phyloP scores from a whole-genome alignment of 1,284 basidiomycete genomes.

The Leccinum variabile region DNA sequence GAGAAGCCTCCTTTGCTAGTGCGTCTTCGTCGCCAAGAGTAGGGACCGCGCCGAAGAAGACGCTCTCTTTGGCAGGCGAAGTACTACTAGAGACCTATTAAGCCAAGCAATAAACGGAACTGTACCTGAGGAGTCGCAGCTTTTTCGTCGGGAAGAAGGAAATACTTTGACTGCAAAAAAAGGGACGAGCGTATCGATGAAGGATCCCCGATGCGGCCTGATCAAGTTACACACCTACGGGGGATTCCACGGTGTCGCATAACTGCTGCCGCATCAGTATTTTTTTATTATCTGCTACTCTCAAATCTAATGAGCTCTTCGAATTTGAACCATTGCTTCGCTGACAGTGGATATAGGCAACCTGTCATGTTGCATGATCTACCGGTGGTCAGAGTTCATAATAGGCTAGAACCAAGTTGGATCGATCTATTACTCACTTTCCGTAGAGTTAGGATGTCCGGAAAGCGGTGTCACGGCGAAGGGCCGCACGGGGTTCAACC shows the following conservation, averaged over 20 bases:
- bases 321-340: background rate
- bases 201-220: background rate
- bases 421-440: background rate
- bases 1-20: conserved; percentile 11
- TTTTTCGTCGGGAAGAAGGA: background rate
- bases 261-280: background rate
- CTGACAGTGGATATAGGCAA: background rate
- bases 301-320: background rate
- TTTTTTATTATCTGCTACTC: background rate
- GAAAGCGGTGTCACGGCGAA: background rate
- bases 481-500: background rate
- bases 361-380: background rate
- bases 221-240: background rate
- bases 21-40: conserved; percentile 11
- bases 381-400: background rate
- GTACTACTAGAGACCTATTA: background rate
- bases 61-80: conserved; percentile 19
- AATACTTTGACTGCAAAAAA: background rate
- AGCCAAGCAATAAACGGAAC: background rate
- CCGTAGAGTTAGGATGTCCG: background rate
- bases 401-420: background rate
- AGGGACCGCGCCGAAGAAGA: conserved; percentile 9
- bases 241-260: background rate
- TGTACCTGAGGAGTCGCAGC: background rate
- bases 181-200: background rate